Percentiles rank a stretch among this genome's conserved stretches.
These are phyloP conservation scores for Bacidia gigantensis DNA, from an alignment of 495 filamentous ascomycete species.

Conservation along the genomic window DNA sequence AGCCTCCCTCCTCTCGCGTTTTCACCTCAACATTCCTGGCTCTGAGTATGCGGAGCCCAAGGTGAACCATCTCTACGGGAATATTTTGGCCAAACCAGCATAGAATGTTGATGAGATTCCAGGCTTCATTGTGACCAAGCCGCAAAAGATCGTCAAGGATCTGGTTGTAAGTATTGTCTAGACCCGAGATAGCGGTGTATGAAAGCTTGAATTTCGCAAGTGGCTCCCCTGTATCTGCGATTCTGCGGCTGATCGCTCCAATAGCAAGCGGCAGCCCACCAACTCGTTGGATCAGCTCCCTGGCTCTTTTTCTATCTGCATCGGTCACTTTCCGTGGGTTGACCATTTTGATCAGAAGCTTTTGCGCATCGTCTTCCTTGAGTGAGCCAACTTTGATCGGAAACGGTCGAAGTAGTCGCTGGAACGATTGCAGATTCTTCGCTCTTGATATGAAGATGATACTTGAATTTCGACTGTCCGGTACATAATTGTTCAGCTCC, in stretches of 20 bases:
- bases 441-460: conserved; percentile 70
- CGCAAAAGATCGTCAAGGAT: conserved; percentile 57
- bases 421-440: conserved; percentile 49
- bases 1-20: conserved; percentile 36
- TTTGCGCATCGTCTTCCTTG: conserved; percentile 43
- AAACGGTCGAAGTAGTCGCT: conserved; percentile 60
- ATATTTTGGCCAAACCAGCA: conserved; percentile 62
- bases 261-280: conserved; percentile 66
- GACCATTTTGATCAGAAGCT: conserved; percentile 42
- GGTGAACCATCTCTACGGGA: conserved; percentile 57
- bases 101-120: conserved; percentile 61
- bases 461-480: conserved; percentile 51
- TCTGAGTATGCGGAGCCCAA: conserved; percentile 48
- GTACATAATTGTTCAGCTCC: conserved; percentile 50
- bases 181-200: conserved; percentile 53
- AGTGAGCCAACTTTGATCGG: conserved; percentile 50
- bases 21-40: conserved; percentile 36
- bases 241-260: conserved; percentile 59
- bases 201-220: conserved; percentile 54
- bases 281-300: conserved; percentile 54
- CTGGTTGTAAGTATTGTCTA: conserved; percentile 53
- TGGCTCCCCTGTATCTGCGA: conserved; percentile 57
- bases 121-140: conserved; percentile 43
- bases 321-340: conserved; percentile 36
- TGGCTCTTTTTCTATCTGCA: conserved; percentile 46